phyloP scores from a whole-genome alignment of 2,329 filamentous ascomycete species.

The Beauveria varroae region DNA sequence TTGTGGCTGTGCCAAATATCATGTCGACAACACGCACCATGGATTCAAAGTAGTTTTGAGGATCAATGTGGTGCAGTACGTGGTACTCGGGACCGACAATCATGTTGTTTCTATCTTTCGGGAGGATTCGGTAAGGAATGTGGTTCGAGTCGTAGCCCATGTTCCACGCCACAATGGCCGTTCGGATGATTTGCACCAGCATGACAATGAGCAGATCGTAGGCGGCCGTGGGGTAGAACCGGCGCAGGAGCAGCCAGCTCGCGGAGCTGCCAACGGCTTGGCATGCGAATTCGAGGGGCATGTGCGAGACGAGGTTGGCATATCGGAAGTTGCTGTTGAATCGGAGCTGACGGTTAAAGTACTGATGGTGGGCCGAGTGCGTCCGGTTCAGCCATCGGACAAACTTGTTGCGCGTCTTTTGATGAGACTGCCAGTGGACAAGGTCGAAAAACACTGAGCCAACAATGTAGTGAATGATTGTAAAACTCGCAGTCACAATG shows the following conservation, averaged over 20 bases:
- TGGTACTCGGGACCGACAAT: slow-evolving; percentile 16
- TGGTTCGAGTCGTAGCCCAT: slow-evolving; percentile 14
- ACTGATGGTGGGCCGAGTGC: slow-evolving; percentile 12
- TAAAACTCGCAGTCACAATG: not conserved
- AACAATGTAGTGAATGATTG: slow-evolving; percentile 6
- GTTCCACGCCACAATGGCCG: slow-evolving; percentile 12
- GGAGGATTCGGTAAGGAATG: slow-evolving; percentile 7
- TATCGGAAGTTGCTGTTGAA: slow-evolving; percentile 8
- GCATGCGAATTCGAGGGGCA: slow-evolving; percentile 11
- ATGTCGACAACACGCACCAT: slow-evolving; percentile 14
- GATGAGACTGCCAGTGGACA: slow-evolving; percentile 12
- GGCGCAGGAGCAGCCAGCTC: slow-evolving; percentile 6
- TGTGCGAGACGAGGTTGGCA: slow-evolving; percentile 9
- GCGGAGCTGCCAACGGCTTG: slow-evolving; percentile 5
- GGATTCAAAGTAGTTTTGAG: slow-evolving; percentile 17
- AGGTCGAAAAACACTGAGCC: slow-evolving; percentile 10
- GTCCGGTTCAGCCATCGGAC: slow-evolving; percentile 9
- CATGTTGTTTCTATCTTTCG: slow-evolving; percentile 11
- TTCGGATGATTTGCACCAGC: slow-evolving; percentile 1
- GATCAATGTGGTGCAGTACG: slow-evolving; percentile 16
- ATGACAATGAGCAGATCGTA: slow-evolving; percentile 5
- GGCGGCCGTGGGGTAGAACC: not conserved
- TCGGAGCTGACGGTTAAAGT: slow-evolving; percentile 9
- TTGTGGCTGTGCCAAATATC: slow-evolving; percentile 13
- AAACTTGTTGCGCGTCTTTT: slow-evolving; percentile 1